A percentile compares a stretch with the other conserved stretches of the same genome.
Evolutionary conservation across 768 basidiomycete species (phyloP).

Genomic region (Mycena haematopus): DNA sequence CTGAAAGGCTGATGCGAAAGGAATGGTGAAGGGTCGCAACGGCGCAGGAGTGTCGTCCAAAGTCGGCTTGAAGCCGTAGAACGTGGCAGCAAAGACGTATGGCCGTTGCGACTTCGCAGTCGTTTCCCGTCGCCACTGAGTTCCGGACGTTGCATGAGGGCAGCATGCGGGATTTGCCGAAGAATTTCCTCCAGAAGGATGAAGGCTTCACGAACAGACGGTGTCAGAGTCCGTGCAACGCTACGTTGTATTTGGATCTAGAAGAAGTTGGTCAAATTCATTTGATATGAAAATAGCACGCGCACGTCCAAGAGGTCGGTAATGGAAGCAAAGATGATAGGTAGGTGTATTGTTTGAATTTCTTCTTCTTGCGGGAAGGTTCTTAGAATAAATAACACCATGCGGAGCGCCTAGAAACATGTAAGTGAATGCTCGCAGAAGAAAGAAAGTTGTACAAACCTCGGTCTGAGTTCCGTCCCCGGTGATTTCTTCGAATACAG

Average conservation of each 20-base stretch:
- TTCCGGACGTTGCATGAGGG: constrained; percentile 58
- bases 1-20: constrained; percentile 65
- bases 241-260: constrained; percentile 48
- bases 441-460: constrained; percentile 42
- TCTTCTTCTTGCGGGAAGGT: constrained; percentile 92
- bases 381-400: constrained; percentile 75
- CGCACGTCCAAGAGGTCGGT: constrained; percentile 70
- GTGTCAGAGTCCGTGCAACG: constrained; percentile 40
- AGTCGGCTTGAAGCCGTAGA: constrained; percentile 58
- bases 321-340: constrained; percentile 75
- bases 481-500: constrained; percentile 61
- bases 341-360: constrained; percentile 78
- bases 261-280: constrained; percentile 13
- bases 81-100: constrained; percentile 63
- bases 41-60: constrained; percentile 29
- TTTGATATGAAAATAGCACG: constrained; percentile 4
- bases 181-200: constrained; percentile 61
- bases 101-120: constrained; percentile 43
- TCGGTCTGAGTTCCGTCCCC: constrained; percentile 51
- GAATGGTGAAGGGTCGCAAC: constrained; percentile 43
- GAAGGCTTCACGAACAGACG: constrained; percentile 48
- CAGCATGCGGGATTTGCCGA: constrained; percentile 54
- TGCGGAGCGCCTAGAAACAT: constrained; percentile 60
- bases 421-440: constrained; percentile 9
- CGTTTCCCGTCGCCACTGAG: constrained; percentile 44